Evolutionary conservation across 768 basidiomycete genomes (phyloP).

Genomic region (Sarcodon sp.): DNA sequence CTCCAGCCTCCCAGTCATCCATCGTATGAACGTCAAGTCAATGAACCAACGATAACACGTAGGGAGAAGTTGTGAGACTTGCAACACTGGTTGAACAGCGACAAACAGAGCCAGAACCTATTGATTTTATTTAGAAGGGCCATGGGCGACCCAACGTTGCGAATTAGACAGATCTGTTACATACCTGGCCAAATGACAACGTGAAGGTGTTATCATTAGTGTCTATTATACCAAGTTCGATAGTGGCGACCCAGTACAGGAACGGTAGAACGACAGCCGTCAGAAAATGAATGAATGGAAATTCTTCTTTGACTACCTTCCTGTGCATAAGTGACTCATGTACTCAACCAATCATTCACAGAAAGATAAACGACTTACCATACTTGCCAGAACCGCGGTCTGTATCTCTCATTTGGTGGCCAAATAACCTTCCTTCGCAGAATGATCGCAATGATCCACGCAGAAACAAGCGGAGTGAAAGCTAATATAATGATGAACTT

Average conservation of each 20-base stretch:
- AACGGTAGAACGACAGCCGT: not conserved
- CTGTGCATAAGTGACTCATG: not conserved
- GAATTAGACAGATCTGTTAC: no score
- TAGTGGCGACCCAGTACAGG: not conserved
- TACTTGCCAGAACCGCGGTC: not conserved
- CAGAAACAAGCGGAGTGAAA: not conserved
- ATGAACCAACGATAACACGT: not conserved
- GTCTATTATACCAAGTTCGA: not conserved
- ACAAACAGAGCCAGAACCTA: slow-evolving; percentile 3
- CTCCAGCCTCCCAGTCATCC: not conserved
- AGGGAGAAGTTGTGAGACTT: not conserved
- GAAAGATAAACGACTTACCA: not conserved
- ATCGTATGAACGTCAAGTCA: not conserved
- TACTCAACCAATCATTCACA: not conserved
- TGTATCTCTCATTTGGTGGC: not conserved
- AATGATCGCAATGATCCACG: not conserved
- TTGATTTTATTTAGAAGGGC: no score
- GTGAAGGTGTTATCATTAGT: not conserved
- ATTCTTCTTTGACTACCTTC: not conserved
- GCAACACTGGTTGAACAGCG: not conserved
- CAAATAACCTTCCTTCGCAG: not conserved
- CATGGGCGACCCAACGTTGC: no score
- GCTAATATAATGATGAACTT: not conserved
- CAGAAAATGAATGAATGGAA: slow-evolving; percentile 1
- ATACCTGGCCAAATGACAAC: slow-evolving; percentile 1